Conservation (phyloP, 1,284 basidiomycete species). For the Trametes hirsuta region DNA sequence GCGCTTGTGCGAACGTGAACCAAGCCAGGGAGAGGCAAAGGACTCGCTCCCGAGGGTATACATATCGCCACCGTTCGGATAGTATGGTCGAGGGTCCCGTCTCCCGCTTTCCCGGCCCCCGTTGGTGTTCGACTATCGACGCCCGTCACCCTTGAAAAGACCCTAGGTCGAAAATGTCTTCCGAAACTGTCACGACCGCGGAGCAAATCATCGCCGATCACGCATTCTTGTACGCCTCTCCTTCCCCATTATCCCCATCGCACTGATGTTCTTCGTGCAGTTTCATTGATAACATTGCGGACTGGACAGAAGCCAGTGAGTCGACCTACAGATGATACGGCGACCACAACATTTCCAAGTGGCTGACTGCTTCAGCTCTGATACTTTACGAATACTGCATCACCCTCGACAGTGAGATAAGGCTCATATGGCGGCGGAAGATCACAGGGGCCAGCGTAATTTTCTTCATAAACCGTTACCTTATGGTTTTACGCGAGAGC, state of each 20-base stretch:
- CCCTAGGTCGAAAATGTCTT: too few relatives aligned
- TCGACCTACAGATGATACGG: too few relatives aligned
- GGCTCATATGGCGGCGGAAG: conserved; percentile 7
- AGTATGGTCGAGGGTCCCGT: too few relatives aligned
- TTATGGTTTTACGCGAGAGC: conserved; percentile 1
- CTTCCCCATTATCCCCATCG: too few relatives aligned
- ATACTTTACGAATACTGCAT: conserved; percentile 7
- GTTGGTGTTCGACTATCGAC: too few relatives aligned
- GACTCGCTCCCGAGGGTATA: too few relatives aligned
- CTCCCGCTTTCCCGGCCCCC: too few relatives aligned
- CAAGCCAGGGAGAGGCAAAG: too few relatives aligned
- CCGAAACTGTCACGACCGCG: background rate
- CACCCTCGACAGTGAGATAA: conserved; percentile 4
- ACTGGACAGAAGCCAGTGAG: conserved; percentile 1
- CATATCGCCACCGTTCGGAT: too few relatives aligned
- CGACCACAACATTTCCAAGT: background rate
- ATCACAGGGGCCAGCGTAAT: conserved; percentile 5
- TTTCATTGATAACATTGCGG: background rate
- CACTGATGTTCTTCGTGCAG: background rate
- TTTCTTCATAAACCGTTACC: conserved; percentile 4
- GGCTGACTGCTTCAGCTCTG: background rate
- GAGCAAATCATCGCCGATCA: conserved; percentile 1
- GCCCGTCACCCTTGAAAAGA: too few relatives aligned
- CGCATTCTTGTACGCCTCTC: background rate
- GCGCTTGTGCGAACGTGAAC: too few relatives aligned